Percentiles rank a stretch among this genome's conserved stretches.
These are phyloP conservation scores for Penicillium atrosanguineum DNA, from an alignment of 495 filamentous ascomycete genomes.

Conservation along the genomic window DNA sequence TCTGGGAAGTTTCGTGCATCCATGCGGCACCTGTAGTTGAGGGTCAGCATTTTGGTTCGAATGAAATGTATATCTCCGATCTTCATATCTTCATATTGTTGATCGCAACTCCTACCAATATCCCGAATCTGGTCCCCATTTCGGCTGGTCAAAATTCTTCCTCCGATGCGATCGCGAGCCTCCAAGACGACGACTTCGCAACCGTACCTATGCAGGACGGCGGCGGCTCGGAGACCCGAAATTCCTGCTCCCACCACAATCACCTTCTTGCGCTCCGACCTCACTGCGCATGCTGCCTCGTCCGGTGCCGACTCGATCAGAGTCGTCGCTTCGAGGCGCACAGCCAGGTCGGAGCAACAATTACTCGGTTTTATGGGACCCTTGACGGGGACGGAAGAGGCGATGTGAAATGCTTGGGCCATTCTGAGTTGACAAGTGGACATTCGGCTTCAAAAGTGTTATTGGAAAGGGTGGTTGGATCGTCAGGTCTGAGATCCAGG, in stretches of 20 bases:
- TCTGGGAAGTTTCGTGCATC: slow-evolving; percentile 30
- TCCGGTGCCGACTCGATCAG: slow-evolving; percentile 14
- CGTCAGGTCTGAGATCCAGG: background rate
- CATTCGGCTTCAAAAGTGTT: slow-evolving; percentile 6
- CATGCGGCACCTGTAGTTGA: slow-evolving; percentile 20
- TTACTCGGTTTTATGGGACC: slow-evolving; percentile 21
- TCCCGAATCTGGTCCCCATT: slow-evolving; percentile 21
- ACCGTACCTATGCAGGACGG: slow-evolving; percentile 15
- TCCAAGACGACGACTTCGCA: slow-evolving; percentile 25
- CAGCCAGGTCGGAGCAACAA: slow-evolving; percentile 26
- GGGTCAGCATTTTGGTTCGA: background rate
- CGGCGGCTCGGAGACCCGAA: slow-evolving; percentile 22
- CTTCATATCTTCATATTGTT: slow-evolving; percentile 1
- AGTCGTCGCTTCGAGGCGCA: slow-evolving; percentile 14
- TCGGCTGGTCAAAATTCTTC: slow-evolving; percentile 20
- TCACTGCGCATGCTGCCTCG: slow-evolving; percentile 18
- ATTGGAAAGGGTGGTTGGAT: background rate
- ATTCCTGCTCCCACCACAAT: slow-evolving; percentile 27
- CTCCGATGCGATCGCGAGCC: slow-evolving; percentile 28
- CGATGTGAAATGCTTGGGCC: slow-evolving; percentile 20
- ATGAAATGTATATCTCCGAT: background rate
- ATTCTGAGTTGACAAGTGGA: slow-evolving; percentile 27
- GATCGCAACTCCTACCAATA: slow-evolving; percentile 14
- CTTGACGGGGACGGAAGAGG: slow-evolving; percentile 11
- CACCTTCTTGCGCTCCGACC: slow-evolving; percentile 24